Evolutionary conservation across 2,329 filamentous ascomycete genomes (phyloP), one percentile per base, ranked within the genome.

Genomic region (Leptographium flavum): DNA sequence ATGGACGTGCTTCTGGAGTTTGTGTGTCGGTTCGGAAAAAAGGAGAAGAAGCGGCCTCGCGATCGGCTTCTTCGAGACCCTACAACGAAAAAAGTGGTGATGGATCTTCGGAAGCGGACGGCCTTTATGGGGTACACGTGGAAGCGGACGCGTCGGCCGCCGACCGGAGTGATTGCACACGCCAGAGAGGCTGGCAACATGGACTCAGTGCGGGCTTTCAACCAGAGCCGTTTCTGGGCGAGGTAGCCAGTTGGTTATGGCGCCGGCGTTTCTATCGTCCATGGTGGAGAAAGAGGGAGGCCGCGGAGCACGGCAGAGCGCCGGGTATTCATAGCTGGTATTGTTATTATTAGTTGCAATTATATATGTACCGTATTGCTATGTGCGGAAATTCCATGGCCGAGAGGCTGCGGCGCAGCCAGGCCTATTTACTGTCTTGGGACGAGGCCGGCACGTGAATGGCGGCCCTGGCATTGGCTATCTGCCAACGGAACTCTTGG

Each of bases 61-160:
- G 92, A 98, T 60, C 82, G 83, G 55, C 63, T 96, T 47, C 65
- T 96, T 25, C 72, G 90, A 37, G 90, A 96, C 60, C 71, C 70
- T 23, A 63, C 67, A 9, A 73, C 81, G 7, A 81, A 77, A 35
- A 71, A 69, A 35, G 67, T 71, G 15, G 87, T 83, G n/a, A 66
- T 96, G 60, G 79, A 85, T 53, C 72, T 92, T 51, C 75, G 92
- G 48, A 94, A 90, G 63, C 74, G 73, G 58, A 83, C 76, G 23
- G 87, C 87, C 0, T 96, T 96, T 61, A 63, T 93, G 49, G 90
- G 90, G 1, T 98, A 98, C 59, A 86, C 83, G 2, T 96, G 92
- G 69, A 74, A 79, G 13, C 68, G 79, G 39, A 68, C 69, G 46
- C 50, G 49, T 42, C 47, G 48, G 14, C 40, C 38, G 30, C 44